These are phyloP conservation scores for Elongisporangium anandrum DNA, from an alignment of 352 stramenopile genomes.

Conservation along the genomic window DNA sequence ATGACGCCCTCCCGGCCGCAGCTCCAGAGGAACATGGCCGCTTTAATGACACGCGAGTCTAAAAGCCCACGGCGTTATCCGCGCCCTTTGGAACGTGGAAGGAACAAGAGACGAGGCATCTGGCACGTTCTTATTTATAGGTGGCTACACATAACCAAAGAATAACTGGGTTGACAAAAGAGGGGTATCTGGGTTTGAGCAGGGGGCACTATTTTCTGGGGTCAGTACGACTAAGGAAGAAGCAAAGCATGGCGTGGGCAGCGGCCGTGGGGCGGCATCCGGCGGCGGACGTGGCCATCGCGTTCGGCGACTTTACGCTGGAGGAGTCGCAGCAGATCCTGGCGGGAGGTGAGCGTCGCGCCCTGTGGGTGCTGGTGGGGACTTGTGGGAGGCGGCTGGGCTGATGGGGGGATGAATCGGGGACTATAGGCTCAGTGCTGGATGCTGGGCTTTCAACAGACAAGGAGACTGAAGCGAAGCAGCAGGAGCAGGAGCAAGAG, in stretches of 20 bases:
- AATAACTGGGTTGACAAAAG: not conserved
- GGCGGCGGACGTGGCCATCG: constrained; percentile 34
- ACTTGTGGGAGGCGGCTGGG: not conserved
- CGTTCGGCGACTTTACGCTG: constrained; percentile 75
- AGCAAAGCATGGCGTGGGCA: not conserved
- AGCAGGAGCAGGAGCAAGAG: constrained; percentile 6
- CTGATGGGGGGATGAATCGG: not conserved
- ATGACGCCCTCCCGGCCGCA: not conserved
- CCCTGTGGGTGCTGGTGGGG: not conserved
- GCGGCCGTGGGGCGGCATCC: not conserved
- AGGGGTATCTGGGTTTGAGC: not conserved
- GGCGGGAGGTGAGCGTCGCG: constrained; percentile 31
- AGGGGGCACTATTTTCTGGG: not conserved
- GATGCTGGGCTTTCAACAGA: constrained; percentile 11
- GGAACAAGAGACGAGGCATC: not conserved
- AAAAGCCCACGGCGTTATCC: not conserved
- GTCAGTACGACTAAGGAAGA: not conserved
- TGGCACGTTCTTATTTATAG: not conserved
- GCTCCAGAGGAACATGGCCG: not conserved
- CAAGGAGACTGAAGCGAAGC: constrained; percentile 8
- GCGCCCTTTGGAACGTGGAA: not conserved
- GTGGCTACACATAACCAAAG: not conserved
- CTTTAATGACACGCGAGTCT: not conserved
- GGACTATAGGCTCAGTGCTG: not conserved
- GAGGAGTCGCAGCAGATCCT: constrained; percentile 56